These are phyloP conservation scores for Aspergillus wentii DNA, from an alignment of 495 filamentous ascomycete genomes.

Conservation along the genomic window DNA sequence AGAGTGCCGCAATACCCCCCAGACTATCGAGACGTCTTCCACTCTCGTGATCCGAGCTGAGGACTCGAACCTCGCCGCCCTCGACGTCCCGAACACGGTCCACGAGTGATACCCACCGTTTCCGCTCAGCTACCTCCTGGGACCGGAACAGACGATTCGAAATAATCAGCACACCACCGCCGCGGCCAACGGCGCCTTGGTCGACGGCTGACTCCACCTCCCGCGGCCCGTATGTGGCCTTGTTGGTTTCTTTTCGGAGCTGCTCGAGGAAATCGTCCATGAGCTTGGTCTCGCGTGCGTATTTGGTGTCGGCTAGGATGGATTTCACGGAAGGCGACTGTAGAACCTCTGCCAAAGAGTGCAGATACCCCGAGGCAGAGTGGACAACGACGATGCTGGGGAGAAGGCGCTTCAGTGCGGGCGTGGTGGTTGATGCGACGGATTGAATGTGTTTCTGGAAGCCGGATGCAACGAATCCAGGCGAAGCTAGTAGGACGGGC, in stretches of 20 bases:
- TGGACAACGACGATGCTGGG: constrained; percentile 74
- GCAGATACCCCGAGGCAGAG: constrained; percentile 75
- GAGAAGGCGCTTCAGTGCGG: constrained; percentile 59
- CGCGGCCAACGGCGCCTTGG: constrained; percentile 83
- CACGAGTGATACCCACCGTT: constrained; percentile 77
- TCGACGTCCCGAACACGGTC: constrained; percentile 81
- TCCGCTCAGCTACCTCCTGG: constrained; percentile 73
- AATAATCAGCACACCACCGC: constrained; percentile 79
- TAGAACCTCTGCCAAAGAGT: constrained; percentile 81
- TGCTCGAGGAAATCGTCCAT: constrained; percentile 84
- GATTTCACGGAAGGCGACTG: constrained; percentile 69
- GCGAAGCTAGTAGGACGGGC: constrained; percentile 82
- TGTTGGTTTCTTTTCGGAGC: constrained; percentile 78
- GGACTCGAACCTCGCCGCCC: constrained; percentile 80
- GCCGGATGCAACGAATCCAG: constrained; percentile 76
- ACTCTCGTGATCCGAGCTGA: constrained; percentile 94
- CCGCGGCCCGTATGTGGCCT: constrained; percentile 84
- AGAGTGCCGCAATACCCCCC: constrained; percentile 82
- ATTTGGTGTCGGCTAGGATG: constrained; percentile 78
- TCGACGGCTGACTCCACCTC: constrained; percentile 84
- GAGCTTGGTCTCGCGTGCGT: constrained; percentile 73
- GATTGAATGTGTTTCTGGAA: constrained; percentile 78
- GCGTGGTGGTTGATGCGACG: constrained; percentile 51
- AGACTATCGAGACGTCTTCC: constrained; percentile 79
- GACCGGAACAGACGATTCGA: constrained; percentile 82